These are phyloP conservation scores for Aspergillus ochraceoroseus DNA, from an alignment of 2,329 filamentous ascomycete species.

Conservation along the genomic window DNA sequence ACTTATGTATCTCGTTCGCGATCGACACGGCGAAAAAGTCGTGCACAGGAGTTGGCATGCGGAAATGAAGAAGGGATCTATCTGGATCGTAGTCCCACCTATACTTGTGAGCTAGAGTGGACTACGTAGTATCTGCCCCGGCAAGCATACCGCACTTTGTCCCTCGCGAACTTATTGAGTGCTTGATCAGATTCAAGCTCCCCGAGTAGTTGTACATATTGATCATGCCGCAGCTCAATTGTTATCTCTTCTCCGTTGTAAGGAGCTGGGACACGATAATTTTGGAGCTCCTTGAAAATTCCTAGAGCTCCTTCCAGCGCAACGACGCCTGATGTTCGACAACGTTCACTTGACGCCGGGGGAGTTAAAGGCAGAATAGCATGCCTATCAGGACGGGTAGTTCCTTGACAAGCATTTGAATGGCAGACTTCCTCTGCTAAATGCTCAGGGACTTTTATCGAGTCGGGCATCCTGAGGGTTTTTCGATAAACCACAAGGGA, in stretches of 20 bases:
- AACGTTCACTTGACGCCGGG: not conserved
- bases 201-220: not conserved
- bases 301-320: not conserved
- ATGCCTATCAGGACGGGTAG: not conserved
- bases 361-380: not conserved
- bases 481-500: no score
- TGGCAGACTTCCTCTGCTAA: not conserved
- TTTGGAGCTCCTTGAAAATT: constrained; percentile 4
- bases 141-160: constrained; percentile 7
- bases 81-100: constrained; percentile 8
- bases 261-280: not conserved
- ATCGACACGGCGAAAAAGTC: constrained; percentile 5
- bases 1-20: constrained; percentile 6
- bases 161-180: not conserved
- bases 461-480: no score
- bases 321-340: not conserved
- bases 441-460: no score
- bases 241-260: constrained; percentile 2
- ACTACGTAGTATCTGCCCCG: constrained; percentile 1
- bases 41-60: constrained; percentile 9
- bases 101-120: not conserved
- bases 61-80: constrained; percentile 1
- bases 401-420: not conserved
- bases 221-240: not conserved
- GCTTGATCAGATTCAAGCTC: not conserved